Evolutionary conservation across 495 filamentous ascomycete species (phyloP).

Genomic region (Penicillium canescens): DNA sequence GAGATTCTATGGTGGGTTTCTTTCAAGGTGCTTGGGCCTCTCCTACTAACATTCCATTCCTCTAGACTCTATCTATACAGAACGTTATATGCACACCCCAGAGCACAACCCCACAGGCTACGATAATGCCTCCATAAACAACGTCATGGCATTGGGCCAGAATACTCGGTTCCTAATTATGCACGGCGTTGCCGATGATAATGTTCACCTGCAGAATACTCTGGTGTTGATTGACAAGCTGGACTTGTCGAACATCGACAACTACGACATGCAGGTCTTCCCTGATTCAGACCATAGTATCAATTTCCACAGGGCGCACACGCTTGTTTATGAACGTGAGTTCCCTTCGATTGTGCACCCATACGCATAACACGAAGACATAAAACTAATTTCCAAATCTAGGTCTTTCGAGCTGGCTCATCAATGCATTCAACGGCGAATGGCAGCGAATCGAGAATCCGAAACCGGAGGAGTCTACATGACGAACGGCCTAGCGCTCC

Average conservation of each 20-base stretch:
- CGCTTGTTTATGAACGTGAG: conserved; percentile 94
- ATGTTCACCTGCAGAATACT: conserved; percentile 94
- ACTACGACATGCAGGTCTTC: conserved; percentile 96
- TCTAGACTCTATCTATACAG: conserved; percentile 88
- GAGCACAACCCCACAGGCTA: conserved; percentile 80
- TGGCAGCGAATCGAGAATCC: conserved; percentile 77
- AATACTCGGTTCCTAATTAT: conserved; percentile 89
- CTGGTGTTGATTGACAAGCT: conserved; percentile 83
- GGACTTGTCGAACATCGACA: conserved; percentile 80
- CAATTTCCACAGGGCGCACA: conserved; percentile 89
- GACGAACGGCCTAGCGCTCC: conserved; percentile 24
- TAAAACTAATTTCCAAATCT: conserved; percentile 22
- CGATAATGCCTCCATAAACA: conserved; percentile 67
- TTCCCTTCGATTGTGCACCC: conserved; percentile 5
- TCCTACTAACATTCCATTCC: neutral
- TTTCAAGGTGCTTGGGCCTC: neutral
- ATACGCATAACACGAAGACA: conserved; percentile 7
- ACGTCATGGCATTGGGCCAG: conserved; percentile 65
- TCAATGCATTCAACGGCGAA: conserved; percentile 97
- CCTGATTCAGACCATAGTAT: conserved; percentile 97
- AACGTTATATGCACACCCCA: conserved; percentile 93
- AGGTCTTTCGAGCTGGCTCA: conserved; percentile 90
- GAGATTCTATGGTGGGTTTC: conserved; percentile 71
- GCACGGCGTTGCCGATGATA: conserved; percentile 94
- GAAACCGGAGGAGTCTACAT: conserved; percentile 51